phyloP scores from a whole-genome alignment of 768 basidiomycete genomes.

The Russula sp. region DNA sequence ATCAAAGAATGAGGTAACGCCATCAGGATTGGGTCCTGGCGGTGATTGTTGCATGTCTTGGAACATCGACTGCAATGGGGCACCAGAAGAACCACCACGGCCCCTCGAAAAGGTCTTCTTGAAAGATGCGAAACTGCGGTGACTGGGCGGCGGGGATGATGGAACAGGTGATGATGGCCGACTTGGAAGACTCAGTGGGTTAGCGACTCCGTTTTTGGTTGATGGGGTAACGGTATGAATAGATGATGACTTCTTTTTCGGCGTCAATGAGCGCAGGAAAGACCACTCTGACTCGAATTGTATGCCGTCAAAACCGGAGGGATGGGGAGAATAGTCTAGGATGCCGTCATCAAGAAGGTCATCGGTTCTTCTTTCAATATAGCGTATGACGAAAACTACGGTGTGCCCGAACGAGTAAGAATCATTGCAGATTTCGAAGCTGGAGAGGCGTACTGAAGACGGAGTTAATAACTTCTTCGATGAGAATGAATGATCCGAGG shows the following conservation, averaged over 20 bases:
- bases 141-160: constrained; percentile 19
- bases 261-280: constrained; percentile 66
- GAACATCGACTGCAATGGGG: constrained; percentile 48
- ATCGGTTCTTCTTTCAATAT: constrained; percentile 86
- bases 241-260: constrained; percentile 49
- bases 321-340: constrained; percentile 75
- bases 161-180: constrained; percentile 45
- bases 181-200: constrained; percentile 43
- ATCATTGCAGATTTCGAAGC: neutral
- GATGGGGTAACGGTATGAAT: constrained; percentile 32
- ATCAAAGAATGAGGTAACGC: constrained; percentile 75
- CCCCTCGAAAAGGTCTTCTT: constrained; percentile 55
- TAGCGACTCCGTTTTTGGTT: constrained; percentile 33
- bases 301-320: constrained; percentile 71
- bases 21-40: constrained; percentile 36
- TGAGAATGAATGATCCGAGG: constrained; percentile 75
- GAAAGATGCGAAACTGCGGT: constrained; percentile 56
- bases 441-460: constrained; percentile 64
- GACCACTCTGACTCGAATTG: constrained; percentile 98
- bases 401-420: constrained; percentile 7
- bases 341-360: constrained; percentile 74
- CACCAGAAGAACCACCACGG: constrained; percentile 39
- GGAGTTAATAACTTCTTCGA: constrained; percentile 91
- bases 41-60: constrained; percentile 39
- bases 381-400: constrained; percentile 90